These are phyloP conservation scores for Starmera pachycereana DNA, from an alignment of 805 yeast genomes.

Conservation along the genomic window DNA sequence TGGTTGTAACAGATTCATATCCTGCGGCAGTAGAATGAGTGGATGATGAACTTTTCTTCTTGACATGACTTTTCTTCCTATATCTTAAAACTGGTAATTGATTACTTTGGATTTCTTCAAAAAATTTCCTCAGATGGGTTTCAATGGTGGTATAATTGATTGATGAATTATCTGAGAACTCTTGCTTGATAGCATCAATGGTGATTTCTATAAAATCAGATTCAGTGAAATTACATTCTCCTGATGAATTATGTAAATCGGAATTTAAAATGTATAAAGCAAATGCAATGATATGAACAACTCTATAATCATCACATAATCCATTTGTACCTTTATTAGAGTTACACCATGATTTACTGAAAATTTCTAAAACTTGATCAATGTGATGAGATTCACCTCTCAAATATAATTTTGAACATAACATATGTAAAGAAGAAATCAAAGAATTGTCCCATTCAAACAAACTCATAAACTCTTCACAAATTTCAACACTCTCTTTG, in stretches of 20 bases:
- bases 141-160: not conserved
- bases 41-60: slow-evolving; percentile 3
- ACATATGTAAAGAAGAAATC: slow-evolving; percentile 41
- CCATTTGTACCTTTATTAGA: slow-evolving; percentile 38
- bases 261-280: slow-evolving; percentile 67
- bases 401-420: slow-evolving; percentile 60
- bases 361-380: slow-evolving; percentile 60
- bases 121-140: slow-evolving; percentile 19
- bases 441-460: slow-evolving; percentile 38
- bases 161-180: too few species aligned
- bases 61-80: slow-evolving; percentile 2
- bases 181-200: slow-evolving; percentile 27
- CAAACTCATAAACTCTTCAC: slow-evolving; percentile 26
- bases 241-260: slow-evolving; percentile 50
- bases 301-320: slow-evolving; percentile 30
- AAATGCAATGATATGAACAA: slow-evolving; percentile 66
- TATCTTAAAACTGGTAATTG: slow-evolving; percentile 10
- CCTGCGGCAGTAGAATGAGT: not conserved
- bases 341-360: slow-evolving; percentile 52
- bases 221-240: slow-evolving; percentile 28
- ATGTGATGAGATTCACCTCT: slow-evolving; percentile 79
- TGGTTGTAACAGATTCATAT: too few species aligned
- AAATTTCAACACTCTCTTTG: slow-evolving; percentile 17
- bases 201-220: slow-evolving; percentile 41
- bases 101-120: slow-evolving; percentile 24